phyloP scores from a whole-genome alignment of 2,329 filamentous ascomycete genomes.

The Colletotrichum sp. region DNA sequence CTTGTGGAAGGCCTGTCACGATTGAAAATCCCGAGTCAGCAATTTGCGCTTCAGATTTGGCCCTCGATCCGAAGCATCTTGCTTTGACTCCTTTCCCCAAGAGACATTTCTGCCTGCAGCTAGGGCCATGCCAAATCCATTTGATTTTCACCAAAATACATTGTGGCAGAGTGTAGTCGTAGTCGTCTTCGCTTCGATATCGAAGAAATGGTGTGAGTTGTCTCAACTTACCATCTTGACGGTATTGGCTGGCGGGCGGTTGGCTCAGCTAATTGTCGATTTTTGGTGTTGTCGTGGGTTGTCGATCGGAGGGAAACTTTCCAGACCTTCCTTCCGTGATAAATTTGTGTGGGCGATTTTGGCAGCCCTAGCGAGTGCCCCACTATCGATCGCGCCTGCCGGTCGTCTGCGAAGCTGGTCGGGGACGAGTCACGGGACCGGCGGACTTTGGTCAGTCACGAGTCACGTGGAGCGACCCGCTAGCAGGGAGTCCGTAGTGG shows the following conservation, averaged over 20 bases:
- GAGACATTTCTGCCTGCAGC: constrained; percentile 48
- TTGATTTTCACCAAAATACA: constrained; percentile 9
- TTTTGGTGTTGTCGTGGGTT: constrained; percentile 30
- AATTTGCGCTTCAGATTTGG: constrained; percentile 97
- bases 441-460: constrained; percentile 4
- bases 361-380: constrained; percentile 40
- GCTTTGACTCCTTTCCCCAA: constrained; percentile 73
- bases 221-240: constrained; percentile 74
- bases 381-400: constrained; percentile 22
- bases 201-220: not conserved
- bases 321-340: constrained; percentile 16
- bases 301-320: constrained; percentile 9
- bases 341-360: constrained; percentile 44
- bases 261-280: constrained; percentile 20
- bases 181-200: not conserved
- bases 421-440: constrained; percentile 43
- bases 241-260: constrained; percentile 44
- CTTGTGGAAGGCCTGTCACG: constrained; percentile 85
- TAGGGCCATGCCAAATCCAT: constrained; percentile 27
- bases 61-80: constrained; percentile 94
- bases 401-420: constrained; percentile 28
- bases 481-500: not conserved
- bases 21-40: constrained; percentile 82
- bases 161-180: not conserved
- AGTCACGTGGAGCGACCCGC: not conserved